These are phyloP conservation scores for Pleurotus tuoliensis DNA, from an alignment of 768 basidiomycete genomes.

Conservation along the genomic window DNA sequence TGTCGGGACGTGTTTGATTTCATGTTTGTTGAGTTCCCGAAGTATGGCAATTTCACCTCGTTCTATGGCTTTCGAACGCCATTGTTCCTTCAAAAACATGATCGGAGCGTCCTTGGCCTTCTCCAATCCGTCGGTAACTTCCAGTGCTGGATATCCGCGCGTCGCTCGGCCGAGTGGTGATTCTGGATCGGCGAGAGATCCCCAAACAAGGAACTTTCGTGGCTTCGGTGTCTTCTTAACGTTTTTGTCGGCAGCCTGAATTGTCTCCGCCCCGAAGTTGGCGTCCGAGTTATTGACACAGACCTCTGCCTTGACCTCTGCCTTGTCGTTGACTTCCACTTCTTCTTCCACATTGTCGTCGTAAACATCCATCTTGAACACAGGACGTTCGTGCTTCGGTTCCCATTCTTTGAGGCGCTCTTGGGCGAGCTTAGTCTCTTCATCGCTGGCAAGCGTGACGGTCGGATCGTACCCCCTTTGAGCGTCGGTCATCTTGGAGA, in stretches of 20 bases:
- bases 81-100: conserved; percentile 23
- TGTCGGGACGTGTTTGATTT: conserved; percentile 19
- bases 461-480: background rate
- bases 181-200: background rate
- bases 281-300: too few relatives aligned
- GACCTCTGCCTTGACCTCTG: too few relatives aligned
- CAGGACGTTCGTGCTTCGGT: background rate
- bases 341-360: background rate
- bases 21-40: conserved; percentile 2
- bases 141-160: conserved; percentile 15
- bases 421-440: background rate
- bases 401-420: background rate
- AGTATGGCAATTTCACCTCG: conserved; percentile 17
- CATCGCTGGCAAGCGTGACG: background rate
- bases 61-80: conserved; percentile 14
- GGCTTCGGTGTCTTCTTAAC: too few relatives aligned
- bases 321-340: too few relatives aligned
- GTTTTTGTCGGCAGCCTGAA: too few relatives aligned
- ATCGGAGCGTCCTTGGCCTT: conserved; percentile 5
- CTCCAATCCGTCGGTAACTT: background rate
- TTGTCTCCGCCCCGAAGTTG: too few relatives aligned
- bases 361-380: background rate
- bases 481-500: background rate
- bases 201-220: background rate
- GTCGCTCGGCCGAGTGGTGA: conserved; percentile 16